Percentiles rank a stretch among this genome's conserved stretches.
These are phyloP conservation scores for Mortierella sp. DNA, from an alignment of 371 early-diverging fungal genomes.

Conservation along the genomic window DNA sequence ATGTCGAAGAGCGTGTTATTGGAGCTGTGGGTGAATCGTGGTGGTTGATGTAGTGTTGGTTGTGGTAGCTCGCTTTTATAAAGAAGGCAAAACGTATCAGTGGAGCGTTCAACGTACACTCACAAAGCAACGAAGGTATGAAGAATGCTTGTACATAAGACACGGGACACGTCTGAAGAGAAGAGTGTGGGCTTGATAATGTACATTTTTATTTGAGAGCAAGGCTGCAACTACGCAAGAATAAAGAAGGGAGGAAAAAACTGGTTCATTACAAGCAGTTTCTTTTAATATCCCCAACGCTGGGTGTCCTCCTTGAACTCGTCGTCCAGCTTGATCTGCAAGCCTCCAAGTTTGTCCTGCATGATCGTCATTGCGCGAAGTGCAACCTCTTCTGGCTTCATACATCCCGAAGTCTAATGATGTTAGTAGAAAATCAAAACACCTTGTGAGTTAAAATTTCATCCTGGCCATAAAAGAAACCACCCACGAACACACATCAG, in stretches of 20 bases:
- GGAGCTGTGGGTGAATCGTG: too few relatives aligned
- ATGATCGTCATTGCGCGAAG: constrained; percentile 85
- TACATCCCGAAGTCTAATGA: constrained; percentile 83
- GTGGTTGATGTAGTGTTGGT: not conserved
- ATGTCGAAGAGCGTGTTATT: too few relatives aligned
- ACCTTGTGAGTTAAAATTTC: not conserved
- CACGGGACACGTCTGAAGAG: not conserved
- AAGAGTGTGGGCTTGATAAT: constrained; percentile 8
- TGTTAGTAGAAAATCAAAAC: not conserved
- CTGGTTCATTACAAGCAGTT: not conserved
- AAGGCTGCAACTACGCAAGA: constrained; percentile 1
- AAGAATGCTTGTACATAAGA: not conserved
- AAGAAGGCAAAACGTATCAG: not conserved
- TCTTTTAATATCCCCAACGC: constrained; percentile 52
- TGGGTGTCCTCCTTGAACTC: constrained; percentile 62
- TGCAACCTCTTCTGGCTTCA: constrained; percentile 91
- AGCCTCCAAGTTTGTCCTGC: constrained; percentile 84
- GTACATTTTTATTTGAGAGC: constrained; percentile 22
- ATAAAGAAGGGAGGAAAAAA: not conserved
- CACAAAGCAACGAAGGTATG: not conserved
- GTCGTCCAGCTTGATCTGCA: constrained; percentile 83
- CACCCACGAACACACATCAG: not conserved
- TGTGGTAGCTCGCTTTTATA: not conserved
- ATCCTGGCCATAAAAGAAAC: not conserved
- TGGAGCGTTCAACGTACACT: too few relatives aligned